Evolutionary conservation across 208 protist species (phyloP), one percentile per base, ranked within the genome.

Genomic region (Crithidia brevicula): DNA sequence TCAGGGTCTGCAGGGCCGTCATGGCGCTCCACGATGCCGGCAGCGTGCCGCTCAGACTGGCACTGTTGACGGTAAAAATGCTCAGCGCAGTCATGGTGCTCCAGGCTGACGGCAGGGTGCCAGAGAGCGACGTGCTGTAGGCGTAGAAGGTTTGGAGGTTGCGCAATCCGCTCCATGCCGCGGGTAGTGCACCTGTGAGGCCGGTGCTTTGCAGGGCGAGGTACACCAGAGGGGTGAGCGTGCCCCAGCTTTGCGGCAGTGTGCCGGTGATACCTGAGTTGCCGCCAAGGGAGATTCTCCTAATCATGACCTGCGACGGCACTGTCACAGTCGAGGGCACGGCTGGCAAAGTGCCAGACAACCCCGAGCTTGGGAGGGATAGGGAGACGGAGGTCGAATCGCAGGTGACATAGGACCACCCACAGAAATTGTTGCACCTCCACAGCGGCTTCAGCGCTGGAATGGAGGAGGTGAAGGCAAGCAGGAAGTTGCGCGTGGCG

Each of bases 281-380:
- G 59, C 45, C 60, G 30, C 81, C 79, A 20, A 82, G 76, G 34
- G 83, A 73, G 46, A 86, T 70, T 34, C 79, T 63, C 8, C 82
- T 38, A 20, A 91, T 60, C 36, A 91, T 83, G 3, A 88, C 81
- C 57, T 80, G 79, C 40, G 70, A 56, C 22, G 69, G 64, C 0
- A 46, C 61, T 10, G 43, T 46, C 8, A 64, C 45, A 25, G 85
- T 75, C 15, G 56, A 58, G 28, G 43, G 51, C 43, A 91, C 45
- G 23, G 73, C 43, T 3, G 50, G 60, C 43, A 34, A 25, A 13
- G 79, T 67, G 62, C 81, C 86, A 3, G 60, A 33, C 20, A 91
- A 52, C 50, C 31, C 59, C 3, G 45, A 30, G 30, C 20, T 33
- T 10, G 45, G 43, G 4, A 65, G 31, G 1, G 16, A 10, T 4